Conservation (phyloP, 805 yeast genomes). For the Tetrapisispora namnaoensis region DNA sequence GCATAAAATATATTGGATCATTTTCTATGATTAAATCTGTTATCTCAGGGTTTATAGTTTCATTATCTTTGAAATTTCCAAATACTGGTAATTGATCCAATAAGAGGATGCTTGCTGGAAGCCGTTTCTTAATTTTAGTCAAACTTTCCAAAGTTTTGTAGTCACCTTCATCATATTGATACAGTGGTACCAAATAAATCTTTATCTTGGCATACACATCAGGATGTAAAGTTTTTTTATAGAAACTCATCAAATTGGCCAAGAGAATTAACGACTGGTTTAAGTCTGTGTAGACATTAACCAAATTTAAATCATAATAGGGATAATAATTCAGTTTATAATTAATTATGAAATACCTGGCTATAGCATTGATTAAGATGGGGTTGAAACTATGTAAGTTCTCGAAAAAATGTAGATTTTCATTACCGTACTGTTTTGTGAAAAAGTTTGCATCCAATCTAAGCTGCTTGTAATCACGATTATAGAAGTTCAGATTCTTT, state of each 20-base stretch:
- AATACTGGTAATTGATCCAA: constrained; percentile 12
- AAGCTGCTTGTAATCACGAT: not conserved
- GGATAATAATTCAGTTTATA: constrained; percentile 62
- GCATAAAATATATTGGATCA: constrained; percentile 23
- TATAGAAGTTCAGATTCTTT: not conserved
- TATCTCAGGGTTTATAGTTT: constrained; percentile 2
- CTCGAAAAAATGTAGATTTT: constrained; percentile 2
- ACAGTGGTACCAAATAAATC: constrained; percentile 22
- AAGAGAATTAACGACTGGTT: constrained; percentile 14
- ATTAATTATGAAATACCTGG: constrained; percentile 64
- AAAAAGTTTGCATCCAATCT: constrained; percentile 2
- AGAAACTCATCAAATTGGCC: constrained; percentile 14
- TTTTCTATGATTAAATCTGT: constrained; percentile 4
- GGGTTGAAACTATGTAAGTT: constrained; percentile 2
- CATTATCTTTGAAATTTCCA: not conserved
- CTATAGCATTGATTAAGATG: constrained; percentile 32
- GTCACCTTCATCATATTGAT: constrained; percentile 5
- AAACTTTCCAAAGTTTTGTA: constrained; percentile 2
- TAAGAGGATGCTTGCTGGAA: constrained; percentile 16
- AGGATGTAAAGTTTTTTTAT: constrained; percentile 9
- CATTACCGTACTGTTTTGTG: constrained; percentile 2
- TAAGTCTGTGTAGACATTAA: constrained; percentile 22
- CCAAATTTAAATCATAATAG: constrained; percentile 46
- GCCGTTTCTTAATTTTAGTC: constrained; percentile 3
- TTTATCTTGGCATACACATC: constrained; percentile 20